Conservation (phyloP, 2,329 filamentous ascomycete genomes). For the Coleophoma eucalyptorum region DNA sequence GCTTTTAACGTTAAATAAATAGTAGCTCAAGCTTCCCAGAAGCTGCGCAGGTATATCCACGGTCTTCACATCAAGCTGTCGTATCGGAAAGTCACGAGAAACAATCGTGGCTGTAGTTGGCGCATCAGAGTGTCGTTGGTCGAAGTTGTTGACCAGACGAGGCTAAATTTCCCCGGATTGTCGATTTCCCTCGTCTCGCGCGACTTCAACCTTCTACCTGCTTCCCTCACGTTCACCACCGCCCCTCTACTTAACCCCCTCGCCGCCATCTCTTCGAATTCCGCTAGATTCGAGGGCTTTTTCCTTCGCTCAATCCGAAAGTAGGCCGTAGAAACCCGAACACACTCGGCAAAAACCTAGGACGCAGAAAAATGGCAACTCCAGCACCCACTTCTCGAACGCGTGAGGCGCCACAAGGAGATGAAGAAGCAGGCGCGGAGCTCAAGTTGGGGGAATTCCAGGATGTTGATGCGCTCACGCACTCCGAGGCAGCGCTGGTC, state of each 20-base stretch:
- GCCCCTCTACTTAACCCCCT: not conserved
- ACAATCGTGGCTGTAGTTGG: conserved; percentile 2
- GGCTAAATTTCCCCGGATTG: conserved; percentile 7
- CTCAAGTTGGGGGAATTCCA: conserved; percentile 93
- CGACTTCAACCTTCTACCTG: not conserved
- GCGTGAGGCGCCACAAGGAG: conserved; percentile 67
- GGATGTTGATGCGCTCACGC: conserved; percentile 83
- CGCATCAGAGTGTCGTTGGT: conserved; percentile 2
- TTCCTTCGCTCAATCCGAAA: too few species aligned
- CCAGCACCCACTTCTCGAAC: conserved; percentile 49
- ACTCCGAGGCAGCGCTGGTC: conserved; percentile 88
- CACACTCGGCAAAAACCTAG: too few species aligned
- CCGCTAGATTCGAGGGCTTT: too few species aligned
- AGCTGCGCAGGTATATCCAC: conserved; percentile 1
- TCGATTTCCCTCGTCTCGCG: not conserved
- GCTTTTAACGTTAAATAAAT: too few species aligned
- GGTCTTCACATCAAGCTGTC: not conserved
- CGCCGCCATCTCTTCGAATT: not conserved
- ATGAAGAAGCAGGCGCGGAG: conserved; percentile 80
- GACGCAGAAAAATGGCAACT: conserved; percentile 12
- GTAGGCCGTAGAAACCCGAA: too few species aligned
- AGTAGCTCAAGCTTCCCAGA: not conserved
- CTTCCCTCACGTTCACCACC: conserved; percentile 10
- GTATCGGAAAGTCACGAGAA: not conserved
- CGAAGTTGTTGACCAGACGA: conserved; percentile 4